These are phyloP conservation scores for Globisporangium paroecandrum DNA, from an alignment of 352 stramenopile species.

Conservation along the genomic window DNA sequence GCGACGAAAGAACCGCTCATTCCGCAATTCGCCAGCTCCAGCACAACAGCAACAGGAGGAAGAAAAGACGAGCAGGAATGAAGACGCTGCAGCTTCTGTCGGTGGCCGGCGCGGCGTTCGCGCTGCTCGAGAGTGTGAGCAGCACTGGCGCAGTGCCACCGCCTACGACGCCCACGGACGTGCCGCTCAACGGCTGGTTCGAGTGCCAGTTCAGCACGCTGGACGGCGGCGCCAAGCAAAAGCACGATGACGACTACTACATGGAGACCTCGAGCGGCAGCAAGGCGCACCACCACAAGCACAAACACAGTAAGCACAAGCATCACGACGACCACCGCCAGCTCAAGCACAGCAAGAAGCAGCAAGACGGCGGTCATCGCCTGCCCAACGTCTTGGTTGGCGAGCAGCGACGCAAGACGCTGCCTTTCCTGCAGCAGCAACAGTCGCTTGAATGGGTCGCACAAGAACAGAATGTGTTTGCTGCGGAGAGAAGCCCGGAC, in stretches of 20 bases:
- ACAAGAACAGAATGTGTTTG: not conserved
- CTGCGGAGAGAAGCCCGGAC: not conserved
- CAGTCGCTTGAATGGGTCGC: slow-evolving; percentile 23
- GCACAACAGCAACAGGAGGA: not conserved
- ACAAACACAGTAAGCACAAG: slow-evolving; percentile 3
- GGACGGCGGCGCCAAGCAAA: not conserved
- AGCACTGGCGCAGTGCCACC: not conserved
- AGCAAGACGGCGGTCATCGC: not conserved
- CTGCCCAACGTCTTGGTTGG: slow-evolving; percentile 11
- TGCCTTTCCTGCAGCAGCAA: slow-evolving; percentile 24
- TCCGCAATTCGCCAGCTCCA: slow-evolving; percentile 8
- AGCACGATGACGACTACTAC: slow-evolving; percentile 24
- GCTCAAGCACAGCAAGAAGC: slow-evolving; percentile 1
- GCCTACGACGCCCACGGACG: slow-evolving; percentile 12
- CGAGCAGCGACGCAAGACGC: slow-evolving; percentile 14
- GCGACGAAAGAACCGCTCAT: not conserved
- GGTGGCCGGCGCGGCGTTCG: not conserved
- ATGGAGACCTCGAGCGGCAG: slow-evolving; percentile 14
- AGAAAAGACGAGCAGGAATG: not conserved
- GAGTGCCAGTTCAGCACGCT: slow-evolving; percentile 29
- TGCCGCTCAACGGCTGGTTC: slow-evolving; percentile 35
- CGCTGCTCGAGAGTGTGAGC: slow-evolving; percentile 7
- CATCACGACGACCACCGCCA: slow-evolving; percentile 1
- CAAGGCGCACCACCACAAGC: slow-evolving; percentile 9
- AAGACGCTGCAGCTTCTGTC: slow-evolving; percentile 16